Conservation (phyloP, 108 stramenopile genomes). For the Nitzschia inconspicua region DNA sequence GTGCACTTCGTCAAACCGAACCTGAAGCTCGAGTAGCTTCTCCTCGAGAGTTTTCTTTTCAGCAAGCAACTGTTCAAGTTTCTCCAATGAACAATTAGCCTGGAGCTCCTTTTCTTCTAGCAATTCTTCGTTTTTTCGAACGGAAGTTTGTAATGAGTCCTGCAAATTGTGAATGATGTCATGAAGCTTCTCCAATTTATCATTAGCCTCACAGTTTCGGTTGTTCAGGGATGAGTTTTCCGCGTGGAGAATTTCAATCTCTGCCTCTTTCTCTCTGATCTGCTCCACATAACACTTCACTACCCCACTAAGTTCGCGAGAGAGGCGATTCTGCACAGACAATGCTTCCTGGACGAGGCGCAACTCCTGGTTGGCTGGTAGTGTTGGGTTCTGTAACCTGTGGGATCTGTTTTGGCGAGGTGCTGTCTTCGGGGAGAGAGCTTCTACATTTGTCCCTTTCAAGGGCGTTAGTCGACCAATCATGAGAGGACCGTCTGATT, state of each 20-base stretch:
- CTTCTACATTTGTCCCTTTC: neutral
- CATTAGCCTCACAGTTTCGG: constrained; percentile 42
- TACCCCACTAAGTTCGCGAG: neutral
- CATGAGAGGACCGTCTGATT: constrained; percentile 36
- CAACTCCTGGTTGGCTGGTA: constrained; percentile 18
- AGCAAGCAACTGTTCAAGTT: constrained; percentile 4
- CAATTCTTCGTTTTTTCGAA: constrained; percentile 36
- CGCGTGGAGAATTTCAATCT: neutral
- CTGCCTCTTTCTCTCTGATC: constrained; percentile 2
- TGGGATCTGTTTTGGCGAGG: constrained; percentile 18
- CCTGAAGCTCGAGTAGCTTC: constrained; percentile 1
- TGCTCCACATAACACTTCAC: neutral
- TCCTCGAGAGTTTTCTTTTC: constrained; percentile 10
- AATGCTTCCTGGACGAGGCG: constrained; percentile 21
- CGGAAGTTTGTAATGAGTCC: constrained; percentile 31
- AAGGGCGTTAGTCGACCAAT: neutral
- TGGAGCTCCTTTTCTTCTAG: constrained; percentile 69
- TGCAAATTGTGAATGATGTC: constrained; percentile 81
- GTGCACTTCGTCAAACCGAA: constrained; percentile 10
- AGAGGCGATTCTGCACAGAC: constrained; percentile 2
- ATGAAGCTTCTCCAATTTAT: constrained; percentile 79
- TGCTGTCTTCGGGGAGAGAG: constrained; percentile 11
- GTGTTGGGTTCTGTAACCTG: neutral
- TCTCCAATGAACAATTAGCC: constrained; percentile 2
- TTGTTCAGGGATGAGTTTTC: neutral